These are phyloP conservation scores for Eucalyptus erythrocorys DNA, from an alignment of 345 rosid genomes.

Conservation along the genomic window DNA sequence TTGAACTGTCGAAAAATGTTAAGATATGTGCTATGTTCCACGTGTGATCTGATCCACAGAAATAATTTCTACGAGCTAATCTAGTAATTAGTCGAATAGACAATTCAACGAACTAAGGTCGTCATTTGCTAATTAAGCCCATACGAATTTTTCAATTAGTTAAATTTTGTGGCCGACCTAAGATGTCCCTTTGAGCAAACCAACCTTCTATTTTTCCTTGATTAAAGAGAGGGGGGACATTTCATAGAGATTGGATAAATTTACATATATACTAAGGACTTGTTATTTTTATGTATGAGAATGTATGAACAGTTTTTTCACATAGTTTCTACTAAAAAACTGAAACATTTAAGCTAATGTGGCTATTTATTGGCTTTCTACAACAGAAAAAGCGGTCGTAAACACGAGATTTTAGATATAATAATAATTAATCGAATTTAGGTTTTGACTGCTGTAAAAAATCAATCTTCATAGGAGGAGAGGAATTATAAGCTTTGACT, in stretches of 20 bases:
- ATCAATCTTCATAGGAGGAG: neutral
- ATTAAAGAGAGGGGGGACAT: neutral
- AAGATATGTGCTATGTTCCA: neutral
- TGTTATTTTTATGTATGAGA: neutral
- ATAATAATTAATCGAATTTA: neutral
- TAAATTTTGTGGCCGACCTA: neutral
- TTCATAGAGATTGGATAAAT: neutral
- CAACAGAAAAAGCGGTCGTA: neutral
- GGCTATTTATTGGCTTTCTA: neutral
- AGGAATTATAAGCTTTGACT: neutral
- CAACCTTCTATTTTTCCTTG: neutral
- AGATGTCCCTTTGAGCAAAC: neutral
- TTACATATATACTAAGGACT: neutral
- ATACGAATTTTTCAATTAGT: neutral
- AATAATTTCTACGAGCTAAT: neutral
- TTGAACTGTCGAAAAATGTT: neutral
- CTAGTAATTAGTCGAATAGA: neutral
- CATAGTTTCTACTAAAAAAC: neutral
- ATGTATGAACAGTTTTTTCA: neutral
- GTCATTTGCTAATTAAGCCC: neutral
- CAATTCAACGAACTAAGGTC: neutral
- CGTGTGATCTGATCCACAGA: neutral
- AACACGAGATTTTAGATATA: too few species aligned
- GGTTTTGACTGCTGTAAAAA: too few species aligned
- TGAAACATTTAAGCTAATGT: neutral